phyloP scores from a whole-genome alignment of 371 early-diverging fungal species.

The Apophysomyces variabilis region DNA sequence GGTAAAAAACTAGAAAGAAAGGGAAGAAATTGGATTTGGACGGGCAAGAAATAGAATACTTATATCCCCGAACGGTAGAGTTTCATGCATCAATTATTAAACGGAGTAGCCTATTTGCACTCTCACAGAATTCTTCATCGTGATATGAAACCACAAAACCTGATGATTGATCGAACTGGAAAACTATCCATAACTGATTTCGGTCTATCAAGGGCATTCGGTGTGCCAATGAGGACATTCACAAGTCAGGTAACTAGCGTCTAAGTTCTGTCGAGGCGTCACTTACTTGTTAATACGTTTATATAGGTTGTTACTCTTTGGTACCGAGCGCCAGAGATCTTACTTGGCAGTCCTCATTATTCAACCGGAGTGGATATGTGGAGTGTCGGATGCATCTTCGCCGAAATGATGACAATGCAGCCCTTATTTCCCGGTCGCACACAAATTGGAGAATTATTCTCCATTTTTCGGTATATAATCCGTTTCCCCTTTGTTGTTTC shows the following conservation, averaged over 20 bases:
- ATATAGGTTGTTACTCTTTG: constrained; percentile 93
- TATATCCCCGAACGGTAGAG: constrained; percentile 59
- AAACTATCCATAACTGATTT: constrained; percentile 95
- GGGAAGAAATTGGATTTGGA: background rate
- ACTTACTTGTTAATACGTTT: constrained; percentile 9
- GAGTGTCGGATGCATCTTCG: constrained; percentile 86
- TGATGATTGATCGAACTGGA: constrained; percentile 90
- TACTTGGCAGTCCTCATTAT: constrained; percentile 70
- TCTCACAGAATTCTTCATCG: constrained; percentile 89
- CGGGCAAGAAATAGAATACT: too few species aligned
- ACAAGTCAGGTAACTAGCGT: constrained; percentile 81
- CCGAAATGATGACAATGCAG: constrained; percentile 86
- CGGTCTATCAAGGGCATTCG: constrained; percentile 91
- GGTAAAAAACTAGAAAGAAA: constrained; percentile 38
- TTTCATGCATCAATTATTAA: constrained; percentile 87
- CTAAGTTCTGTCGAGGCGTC: background rate
- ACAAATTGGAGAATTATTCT: constrained; percentile 97
- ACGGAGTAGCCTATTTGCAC: constrained; percentile 88
- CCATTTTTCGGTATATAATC: constrained; percentile 75
- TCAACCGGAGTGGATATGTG: constrained; percentile 81
- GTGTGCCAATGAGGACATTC: constrained; percentile 88
- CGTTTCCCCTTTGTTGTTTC: background rate
- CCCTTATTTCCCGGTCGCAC: constrained; percentile 96
- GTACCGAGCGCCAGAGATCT: constrained; percentile 85
- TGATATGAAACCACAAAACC: constrained; percentile 92